Evolutionary conservation across 305 asterid species (phyloP), one percentile per base, ranked within the genome.

Genomic region (Rubia balearica): DNA sequence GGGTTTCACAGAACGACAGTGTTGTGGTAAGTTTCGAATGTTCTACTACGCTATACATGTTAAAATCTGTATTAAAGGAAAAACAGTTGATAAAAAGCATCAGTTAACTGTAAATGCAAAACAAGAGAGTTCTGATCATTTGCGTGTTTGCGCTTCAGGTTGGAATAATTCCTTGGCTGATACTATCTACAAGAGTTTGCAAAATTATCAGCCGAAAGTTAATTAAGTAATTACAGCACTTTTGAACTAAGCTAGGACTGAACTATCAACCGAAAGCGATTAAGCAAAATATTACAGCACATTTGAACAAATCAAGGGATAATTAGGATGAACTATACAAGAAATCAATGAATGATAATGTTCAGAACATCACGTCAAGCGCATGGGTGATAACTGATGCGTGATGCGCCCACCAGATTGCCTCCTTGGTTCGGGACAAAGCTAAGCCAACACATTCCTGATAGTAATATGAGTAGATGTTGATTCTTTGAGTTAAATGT

Each of bases 151-250:
- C 22, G 7, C 59, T 51, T 85, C 90, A 91, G 96, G 93, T 91
- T 72, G 98, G 96, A 67, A 81, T 91, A 71, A 88, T 91, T 66
- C 96, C 96, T 14, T 91, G 98, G 98, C 71, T 91, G 80, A 72
- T 89, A 73, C 81, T 86, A 42, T 88, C 96, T 19, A 82, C 88
- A 68, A 83, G 92, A 80, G 96, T 85, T 38, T 78, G 95, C 88
- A 89, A 83, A 80, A 84, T 80, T 70, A 69, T 89, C 55, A 81
- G 96, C 83, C 77, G 87, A 80, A 88, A 86, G 72, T 74, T 84
- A 14, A 69, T 86, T 68, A 69, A 74, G 60, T 81, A 80, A 76
- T 16, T 51, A 12, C 1, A 46, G 17, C 6, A 69, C 24, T 16
- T 19, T 8, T 46, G 64, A 51, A 67, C 59, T 17, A 51, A 48